Evolutionary conservation across 192 early-diverging fungal genomes (phyloP), one percentile per base, ranked within the genome.

Genomic region (Coemansia sp.): DNA sequence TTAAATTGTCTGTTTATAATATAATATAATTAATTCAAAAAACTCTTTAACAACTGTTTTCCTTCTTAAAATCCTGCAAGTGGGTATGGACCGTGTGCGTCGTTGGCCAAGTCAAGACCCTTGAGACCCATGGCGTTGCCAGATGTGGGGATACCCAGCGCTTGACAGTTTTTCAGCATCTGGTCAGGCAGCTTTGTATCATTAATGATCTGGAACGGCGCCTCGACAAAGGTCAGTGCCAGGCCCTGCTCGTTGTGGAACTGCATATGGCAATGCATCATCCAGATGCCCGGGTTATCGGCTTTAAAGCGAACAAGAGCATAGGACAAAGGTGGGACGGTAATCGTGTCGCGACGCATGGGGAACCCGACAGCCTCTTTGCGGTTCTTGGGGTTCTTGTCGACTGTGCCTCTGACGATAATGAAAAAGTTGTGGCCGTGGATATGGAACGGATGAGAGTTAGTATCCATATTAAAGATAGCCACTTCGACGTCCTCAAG

Each of bases 381-480:
- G 3, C 52, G 47, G 40, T 77, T 82, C 52, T 72, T 70, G n/a
- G 78, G 69, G 59, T 73, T 65, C 23, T 63, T 47, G 72, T 76
- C 72, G 4, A 74, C 53, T 6, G 64, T 68, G 69, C 89, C 86
- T 37, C 87, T 85, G 30, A 73, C 84, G 33, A 89, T 85, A 43
- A 96, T 84, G 70, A 93, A 91, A 83, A 95, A 93, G 26, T 76
- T 79, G 78, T 96, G 92, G 26, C 95, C 95, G 80, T 96, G 95
- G 33, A 95, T 74, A 75, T 96, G 95, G 88, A 95, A 88, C 77
- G 87, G 75, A 50, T 96, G 95, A 62, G 82, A 82, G 67, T 89
- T 91, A 52, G 76, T 67, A 69, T 95, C 93, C 37, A 84, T 64
- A 75, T 96, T 96, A 76, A 88, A 89, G 42, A 95, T 80, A n/a